A percentile compares a stretch with the other conserved stretches of the same genome.
phyloP scores from a whole-genome alignment of 495 filamentous ascomycete species.

The Ramalina peruviana region DNA sequence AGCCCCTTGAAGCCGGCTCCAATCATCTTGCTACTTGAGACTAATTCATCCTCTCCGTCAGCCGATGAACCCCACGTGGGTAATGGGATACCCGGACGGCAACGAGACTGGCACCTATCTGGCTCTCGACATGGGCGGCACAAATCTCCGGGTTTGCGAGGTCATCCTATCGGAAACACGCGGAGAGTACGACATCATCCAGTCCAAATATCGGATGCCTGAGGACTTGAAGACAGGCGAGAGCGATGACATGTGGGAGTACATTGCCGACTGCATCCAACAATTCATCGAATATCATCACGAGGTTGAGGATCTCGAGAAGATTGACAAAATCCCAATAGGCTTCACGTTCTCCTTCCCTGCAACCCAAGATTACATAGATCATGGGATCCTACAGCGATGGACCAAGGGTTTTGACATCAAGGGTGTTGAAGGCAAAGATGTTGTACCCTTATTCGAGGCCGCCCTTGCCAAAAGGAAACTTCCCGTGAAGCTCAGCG shows the following conservation, averaged over 20 bases:
- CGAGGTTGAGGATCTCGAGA: slow-evolving; percentile 41
- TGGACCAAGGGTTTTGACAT: slow-evolving; percentile 99
- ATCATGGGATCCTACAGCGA: slow-evolving; percentile 87
- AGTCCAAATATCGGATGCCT: slow-evolving; percentile 96
- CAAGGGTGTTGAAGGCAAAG: slow-evolving; percentile 82
- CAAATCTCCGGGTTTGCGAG: slow-evolving; percentile 95
- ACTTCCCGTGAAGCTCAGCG: slow-evolving; percentile 84
- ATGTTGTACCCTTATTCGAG: slow-evolving; percentile 91
- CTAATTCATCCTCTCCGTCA: slow-evolving; percentile 24
- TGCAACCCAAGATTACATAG: slow-evolving; percentile 89
- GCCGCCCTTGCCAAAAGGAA: slow-evolving; percentile 65
- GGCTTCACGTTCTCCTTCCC: slow-evolving; percentile 99
- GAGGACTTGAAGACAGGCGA: slow-evolving; percentile 88
- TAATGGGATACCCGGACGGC: slow-evolving; percentile 83
- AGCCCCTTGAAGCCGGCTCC: neutral
- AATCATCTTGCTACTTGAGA: neutral
- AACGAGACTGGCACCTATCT: slow-evolving; percentile 82
- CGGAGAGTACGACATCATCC: slow-evolving; percentile 96
- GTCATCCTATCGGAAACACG: slow-evolving; percentile 80
- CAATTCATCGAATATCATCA: slow-evolving; percentile 94
- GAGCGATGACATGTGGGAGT: slow-evolving; percentile 89
- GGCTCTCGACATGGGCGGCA: slow-evolving; percentile 96
- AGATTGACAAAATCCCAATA: slow-evolving; percentile 56
- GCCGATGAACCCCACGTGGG: slow-evolving; percentile 99
- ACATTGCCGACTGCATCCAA: slow-evolving; percentile 92